Conservation (phyloP, 78 protist species). For the Diacronema lutheri region DNA sequence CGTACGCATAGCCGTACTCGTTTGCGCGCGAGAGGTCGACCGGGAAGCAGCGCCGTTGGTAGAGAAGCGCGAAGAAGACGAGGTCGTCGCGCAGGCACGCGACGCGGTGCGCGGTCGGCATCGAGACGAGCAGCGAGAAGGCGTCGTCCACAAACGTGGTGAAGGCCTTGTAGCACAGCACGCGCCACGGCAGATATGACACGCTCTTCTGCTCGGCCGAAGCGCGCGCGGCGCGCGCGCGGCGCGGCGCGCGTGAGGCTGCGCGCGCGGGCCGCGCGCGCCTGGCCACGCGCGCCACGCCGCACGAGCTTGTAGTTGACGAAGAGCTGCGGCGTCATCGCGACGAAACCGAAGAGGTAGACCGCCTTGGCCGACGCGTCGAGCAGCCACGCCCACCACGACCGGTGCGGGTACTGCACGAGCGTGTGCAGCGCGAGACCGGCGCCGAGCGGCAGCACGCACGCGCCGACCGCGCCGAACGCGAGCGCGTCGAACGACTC, state of each 20-base stretch:
- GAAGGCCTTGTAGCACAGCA: conserved; percentile 82
- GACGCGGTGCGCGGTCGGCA: conserved; percentile 91
- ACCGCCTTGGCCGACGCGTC: not conserved
- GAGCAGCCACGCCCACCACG: conserved; percentile 33
- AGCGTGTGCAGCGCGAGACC: conserved; percentile 18
- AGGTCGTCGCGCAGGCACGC: conserved; percentile 91
- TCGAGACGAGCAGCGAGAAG: conserved; percentile 87
- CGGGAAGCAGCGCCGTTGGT: conserved; percentile 88
- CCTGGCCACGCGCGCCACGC: no score
- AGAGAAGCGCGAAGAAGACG: conserved; percentile 73
- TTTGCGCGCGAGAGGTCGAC: conserved; percentile 68
- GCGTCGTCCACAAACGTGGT: conserved; percentile 94
- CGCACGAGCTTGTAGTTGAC: conserved; percentile 84
- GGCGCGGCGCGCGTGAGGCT: no score
- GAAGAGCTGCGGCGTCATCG: conserved; percentile 93
- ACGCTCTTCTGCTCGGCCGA: conserved; percentile 62
- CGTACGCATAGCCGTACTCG: conserved; percentile 34
- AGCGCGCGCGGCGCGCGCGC: conserved; percentile 13
- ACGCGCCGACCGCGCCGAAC: no score
- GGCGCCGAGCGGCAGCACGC: conserved; percentile 9
- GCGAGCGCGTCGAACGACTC: not conserved
- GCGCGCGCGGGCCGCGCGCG: no score
- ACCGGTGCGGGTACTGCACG: not conserved
- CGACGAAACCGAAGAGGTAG: conserved; percentile 63
- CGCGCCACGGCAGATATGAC: conserved; percentile 89